phyloP scores from a whole-genome alignment of 148 eudicot genomes.

The Nepenthes gracilis region DNA sequence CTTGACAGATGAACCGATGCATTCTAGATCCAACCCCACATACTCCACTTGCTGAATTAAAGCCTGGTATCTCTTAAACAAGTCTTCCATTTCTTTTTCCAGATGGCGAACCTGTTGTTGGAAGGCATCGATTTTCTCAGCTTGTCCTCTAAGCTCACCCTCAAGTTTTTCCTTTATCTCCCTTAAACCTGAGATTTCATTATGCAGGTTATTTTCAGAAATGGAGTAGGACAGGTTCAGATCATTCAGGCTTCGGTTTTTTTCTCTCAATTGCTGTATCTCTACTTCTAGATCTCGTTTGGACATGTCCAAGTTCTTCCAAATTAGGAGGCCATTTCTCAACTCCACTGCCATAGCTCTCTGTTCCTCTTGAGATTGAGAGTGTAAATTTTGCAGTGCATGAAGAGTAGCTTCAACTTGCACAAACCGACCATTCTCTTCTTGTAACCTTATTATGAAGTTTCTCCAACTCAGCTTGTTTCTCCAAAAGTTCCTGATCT shows the following conservation, averaged over 20 bases:
- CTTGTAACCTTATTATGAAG: conserved; percentile 34
- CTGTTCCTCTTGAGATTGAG: conserved; percentile 77
- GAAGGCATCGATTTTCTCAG: conserved; percentile 39
- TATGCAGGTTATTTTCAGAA: conserved; percentile 40
- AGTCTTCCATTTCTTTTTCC: conserved; percentile 54
- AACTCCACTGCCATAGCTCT: conserved; percentile 63
- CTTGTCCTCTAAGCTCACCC: conserved; percentile 53
- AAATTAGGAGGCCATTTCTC: conserved; percentile 50
- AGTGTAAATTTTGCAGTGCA: conserved; percentile 44
- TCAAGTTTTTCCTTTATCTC: conserved; percentile 74
- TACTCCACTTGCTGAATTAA: conserved; percentile 47
- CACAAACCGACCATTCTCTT: conserved; percentile 48
- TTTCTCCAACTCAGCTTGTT: conserved; percentile 58
- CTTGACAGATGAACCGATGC: conserved; percentile 35
- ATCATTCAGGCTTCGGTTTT: conserved; percentile 51
- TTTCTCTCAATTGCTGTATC: conserved; percentile 35
- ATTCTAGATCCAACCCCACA: conserved; percentile 53
- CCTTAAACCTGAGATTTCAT: conserved; percentile 39
- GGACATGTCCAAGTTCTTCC: conserved; percentile 48
- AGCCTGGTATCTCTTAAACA: conserved; percentile 43
- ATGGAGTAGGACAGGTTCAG: conserved; percentile 26
- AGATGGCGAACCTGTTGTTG: conserved; percentile 41
- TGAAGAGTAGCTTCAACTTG: conserved; percentile 63
- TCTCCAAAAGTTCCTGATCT: conserved; percentile 53
- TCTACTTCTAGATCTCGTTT: conserved; percentile 63